Base-by-base conservation (phyloP, 2,329 filamentous ascomycete species). In the Fusarium sp. region DNA sequence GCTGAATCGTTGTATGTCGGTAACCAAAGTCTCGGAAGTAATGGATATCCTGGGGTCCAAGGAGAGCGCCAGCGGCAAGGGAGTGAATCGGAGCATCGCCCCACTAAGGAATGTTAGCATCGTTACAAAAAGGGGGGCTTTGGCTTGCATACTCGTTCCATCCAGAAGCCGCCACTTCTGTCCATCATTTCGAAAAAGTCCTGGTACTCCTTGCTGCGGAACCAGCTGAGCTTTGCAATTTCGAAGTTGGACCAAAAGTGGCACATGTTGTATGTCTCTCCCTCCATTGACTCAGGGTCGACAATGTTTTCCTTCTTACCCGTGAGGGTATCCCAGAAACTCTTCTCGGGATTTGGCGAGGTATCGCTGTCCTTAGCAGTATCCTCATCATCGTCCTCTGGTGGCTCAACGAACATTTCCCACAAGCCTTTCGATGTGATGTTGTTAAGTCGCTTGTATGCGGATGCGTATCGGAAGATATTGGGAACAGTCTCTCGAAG, bases 211-310 rank as follows among this genome's bases (percentile, higher is more conserved):
- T 97, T 95, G 86, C 95, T 98, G 76, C 96, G 91, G 89, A 98
- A 98, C 90, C 94, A 99, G 84, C 94, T 92, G 68, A 99, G 88
- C 66, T 91, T 91, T 18, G 96, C 96, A 84, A 99, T 99, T 83
- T 99, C 96, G 76, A 99, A 99, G 82, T 99, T 99, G 82, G 94
- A 97, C 96, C 96, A 99, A 86, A 98, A 99, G 86, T 99, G 96
- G 81, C 96, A 99, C 96, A 99, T 99, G 85, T 99, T 99, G 87
- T 99, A 99, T 77, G 91, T 93, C 82, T 99, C 96, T 71, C 94
- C 94, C 80, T 98, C 95, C 96, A 99, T 99, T 45, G 91, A 89
- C 79, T 98, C 95, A 0, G 92, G 91, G 78, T 98, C 94, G 62
- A 98, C 93, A 45, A 96, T 91, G 35, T 92, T 91, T n/a, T 94